Evolutionary conservation across 495 filamentous ascomycete species (phyloP), one percentile per base, ranked within the genome.

Genomic region (Apodospora peruviana): DNA sequence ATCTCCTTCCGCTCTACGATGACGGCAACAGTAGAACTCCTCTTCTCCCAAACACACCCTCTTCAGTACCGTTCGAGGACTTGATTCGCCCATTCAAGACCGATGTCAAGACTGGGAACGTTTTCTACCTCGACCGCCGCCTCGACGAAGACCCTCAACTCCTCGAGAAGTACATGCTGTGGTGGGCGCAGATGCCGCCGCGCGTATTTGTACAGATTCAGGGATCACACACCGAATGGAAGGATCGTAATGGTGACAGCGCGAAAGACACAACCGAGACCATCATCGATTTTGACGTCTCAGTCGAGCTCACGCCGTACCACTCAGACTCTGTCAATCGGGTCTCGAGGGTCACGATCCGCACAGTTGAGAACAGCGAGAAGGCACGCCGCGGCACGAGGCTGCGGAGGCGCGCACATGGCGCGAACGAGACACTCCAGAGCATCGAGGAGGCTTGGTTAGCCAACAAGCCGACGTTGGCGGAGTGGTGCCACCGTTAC

Each of bases 401-500:
- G 25, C 47, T 73, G 5, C 49, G 42, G 24, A 68, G 65, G 47
- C 63, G 67, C 11, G 72, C 70, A 0, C 68, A 70, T 2, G 69
- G 68, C n/a, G 47, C 59, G 7, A n/a, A n/a, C n/a, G n/a, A n/a
- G n/a, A n/a, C n/a, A n/a, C n/a, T n/a, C n/a, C 62, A 57, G 34
- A 64, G 67, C 46, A 64, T 54, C 45, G 52, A 72, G 45, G 71
- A 75, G 53, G 29, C 68, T 2, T 61, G 64, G 0, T 23, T 58
- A 17, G 25, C 20, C 10, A 45, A 45, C 19, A 69, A 69, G 58
- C 71, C 72, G 18, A 71, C 68, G 27, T 63, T 83, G 5, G 52
- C 47, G 2, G 75, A 77, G 45, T 83, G 80, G 79, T 81, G 78
- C 52, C 72, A 81, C 37, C 66, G 61, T 20, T 85, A 76, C 53